phyloP scores from a whole-genome alignment of 2,329 filamentous ascomycete species.

The Torrubiellomyces zombiae region DNA sequence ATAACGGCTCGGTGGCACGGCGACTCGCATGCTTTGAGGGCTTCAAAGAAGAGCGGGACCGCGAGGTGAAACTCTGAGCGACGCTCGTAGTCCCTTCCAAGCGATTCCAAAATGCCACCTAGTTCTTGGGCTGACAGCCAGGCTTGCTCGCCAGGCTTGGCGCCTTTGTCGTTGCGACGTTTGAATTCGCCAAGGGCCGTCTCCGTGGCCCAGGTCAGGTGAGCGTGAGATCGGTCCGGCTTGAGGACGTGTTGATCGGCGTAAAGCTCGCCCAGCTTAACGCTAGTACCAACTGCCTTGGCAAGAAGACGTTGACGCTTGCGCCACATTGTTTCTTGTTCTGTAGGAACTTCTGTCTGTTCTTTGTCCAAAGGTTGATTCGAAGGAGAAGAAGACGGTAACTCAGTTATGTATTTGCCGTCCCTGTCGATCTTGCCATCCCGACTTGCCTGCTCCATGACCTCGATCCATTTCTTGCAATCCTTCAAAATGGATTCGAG shows the following conservation, averaged over 20 bases:
- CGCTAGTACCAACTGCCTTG: slow-evolving; percentile 57
- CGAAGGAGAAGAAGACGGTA: too few relatives aligned
- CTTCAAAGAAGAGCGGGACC: slow-evolving; percentile 73
- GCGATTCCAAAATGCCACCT: slow-evolving; percentile 57
- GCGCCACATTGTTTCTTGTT: slow-evolving; percentile 32
- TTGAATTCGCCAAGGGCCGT: slow-evolving; percentile 59
- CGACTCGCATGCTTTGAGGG: slow-evolving; percentile 48
- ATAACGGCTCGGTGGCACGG: slow-evolving; percentile 67
- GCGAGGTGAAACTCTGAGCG: slow-evolving; percentile 65
- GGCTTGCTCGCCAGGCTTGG: slow-evolving; percentile 51
- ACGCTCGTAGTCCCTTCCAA: slow-evolving; percentile 61
- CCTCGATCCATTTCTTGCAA: slow-evolving; percentile 42
- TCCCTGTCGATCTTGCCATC: slow-evolving; percentile 28
- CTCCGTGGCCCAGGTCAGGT: slow-evolving; percentile 70
- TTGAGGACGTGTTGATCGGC: slow-evolving; percentile 59
- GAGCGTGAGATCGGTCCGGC: slow-evolving; percentile 51
- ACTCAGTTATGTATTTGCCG: slow-evolving; percentile 15
- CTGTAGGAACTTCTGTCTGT: background rate
- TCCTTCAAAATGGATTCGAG: slow-evolving; percentile 62
- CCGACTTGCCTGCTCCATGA: slow-evolving; percentile 31
- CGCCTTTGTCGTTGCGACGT: slow-evolving; percentile 47
- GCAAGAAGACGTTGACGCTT: slow-evolving; percentile 52
- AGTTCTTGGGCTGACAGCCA: slow-evolving; percentile 59
- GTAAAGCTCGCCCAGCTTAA: slow-evolving; percentile 78
- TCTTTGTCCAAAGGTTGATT: slow-evolving; percentile 1